A percentile compares a stretch with the other conserved stretches of the same genome.
These are phyloP conservation scores for Cladosporium colombiae DNA, from an alignment of 2,329 filamentous ascomycete genomes.

Conservation along the genomic window DNA sequence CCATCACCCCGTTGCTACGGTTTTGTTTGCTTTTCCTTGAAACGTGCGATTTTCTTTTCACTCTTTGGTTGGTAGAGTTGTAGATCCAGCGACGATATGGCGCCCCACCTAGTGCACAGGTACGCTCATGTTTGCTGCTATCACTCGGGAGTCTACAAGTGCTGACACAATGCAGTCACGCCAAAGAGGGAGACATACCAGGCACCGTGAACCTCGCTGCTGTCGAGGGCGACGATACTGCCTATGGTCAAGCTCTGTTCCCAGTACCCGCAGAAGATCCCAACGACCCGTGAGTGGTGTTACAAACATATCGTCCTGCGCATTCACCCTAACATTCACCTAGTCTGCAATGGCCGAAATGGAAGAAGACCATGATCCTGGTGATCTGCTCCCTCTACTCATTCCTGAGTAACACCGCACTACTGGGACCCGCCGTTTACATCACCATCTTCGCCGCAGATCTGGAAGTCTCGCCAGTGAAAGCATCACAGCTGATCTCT, in stretches of 20 bases:
- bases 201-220: slow-evolving; percentile 58
- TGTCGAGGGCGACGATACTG: slow-evolving; percentile 60
- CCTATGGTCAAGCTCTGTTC: slow-evolving; percentile 61
- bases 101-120: slow-evolving; percentile 25
- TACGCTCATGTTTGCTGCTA: background rate
- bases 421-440: slow-evolving; percentile 61
- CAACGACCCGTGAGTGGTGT: slow-evolving; percentile 54
- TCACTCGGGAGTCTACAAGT: background rate
- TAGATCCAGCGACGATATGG: background rate
- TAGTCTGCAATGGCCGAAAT: slow-evolving; percentile 50
- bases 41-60: background rate
- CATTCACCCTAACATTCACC: background rate
- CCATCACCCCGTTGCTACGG: background rate
- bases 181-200: slow-evolving; percentile 57
- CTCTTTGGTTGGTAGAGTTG: background rate
- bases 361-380: slow-evolving; percentile 60
- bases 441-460: slow-evolving; percentile 56
- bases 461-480: slow-evolving; percentile 53
- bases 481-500: slow-evolving; percentile 58
- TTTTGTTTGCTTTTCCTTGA: background rate
- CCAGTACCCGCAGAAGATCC: slow-evolving; percentile 63
- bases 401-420: slow-evolving; percentile 59
- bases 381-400: slow-evolving; percentile 57
- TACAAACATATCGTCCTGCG: slow-evolving; percentile 3
- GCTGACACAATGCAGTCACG: slow-evolving; percentile 46